Percentiles rank a stretch among this genome's conserved stretches.
Conservation (phyloP, 2,329 filamentous ascomycete genomes). For the Epichloe hybrida region DNA sequence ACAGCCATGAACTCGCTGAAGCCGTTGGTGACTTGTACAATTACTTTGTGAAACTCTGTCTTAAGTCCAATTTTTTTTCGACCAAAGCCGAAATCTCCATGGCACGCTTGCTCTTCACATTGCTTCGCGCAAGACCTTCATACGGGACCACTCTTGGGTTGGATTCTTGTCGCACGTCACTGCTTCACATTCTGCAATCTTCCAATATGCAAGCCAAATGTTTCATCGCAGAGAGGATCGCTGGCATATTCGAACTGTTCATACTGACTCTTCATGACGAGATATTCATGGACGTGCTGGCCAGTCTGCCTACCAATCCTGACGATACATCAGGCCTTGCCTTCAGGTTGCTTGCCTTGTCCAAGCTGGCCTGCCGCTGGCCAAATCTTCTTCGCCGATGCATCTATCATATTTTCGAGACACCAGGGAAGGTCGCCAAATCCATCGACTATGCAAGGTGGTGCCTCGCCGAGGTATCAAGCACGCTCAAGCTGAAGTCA, state of each 20-base stretch:
- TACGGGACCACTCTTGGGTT: slow-evolving; percentile 49
- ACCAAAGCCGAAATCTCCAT: slow-evolving; percentile 53
- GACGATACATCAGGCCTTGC: slow-evolving; percentile 72
- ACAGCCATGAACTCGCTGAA: slow-evolving; percentile 45
- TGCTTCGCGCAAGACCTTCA: slow-evolving; percentile 53
- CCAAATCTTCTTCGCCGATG: slow-evolving; percentile 74
- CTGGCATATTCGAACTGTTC: slow-evolving; percentile 66
- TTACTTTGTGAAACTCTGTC: slow-evolving; percentile 55
- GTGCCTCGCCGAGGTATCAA: slow-evolving; percentile 56
- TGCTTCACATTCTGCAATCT: slow-evolving; percentile 58
- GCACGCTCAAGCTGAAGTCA: slow-evolving; percentile 47
- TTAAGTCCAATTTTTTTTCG: slow-evolving; percentile 61
- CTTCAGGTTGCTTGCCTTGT: slow-evolving; percentile 63
- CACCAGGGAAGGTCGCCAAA: slow-evolving; percentile 55
- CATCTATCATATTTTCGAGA: slow-evolving; percentile 91
- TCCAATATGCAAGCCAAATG: slow-evolving; percentile 63
- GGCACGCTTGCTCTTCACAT: slow-evolving; percentile 51
- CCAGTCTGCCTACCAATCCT: slow-evolving; percentile 59
- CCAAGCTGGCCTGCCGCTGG: slow-evolving; percentile 69
- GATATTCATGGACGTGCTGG: slow-evolving; percentile 73
- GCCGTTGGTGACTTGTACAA: slow-evolving; percentile 64
- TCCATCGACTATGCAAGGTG: slow-evolving; percentile 57
- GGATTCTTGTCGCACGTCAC: slow-evolving; percentile 50
- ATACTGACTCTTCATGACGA: slow-evolving; percentile 72
- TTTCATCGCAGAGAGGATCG: slow-evolving; percentile 54